These are phyloP conservation scores for Ceratobasidium papillatum DNA, from an alignment of 1,284 basidiomycete genomes.

Conservation along the genomic window DNA sequence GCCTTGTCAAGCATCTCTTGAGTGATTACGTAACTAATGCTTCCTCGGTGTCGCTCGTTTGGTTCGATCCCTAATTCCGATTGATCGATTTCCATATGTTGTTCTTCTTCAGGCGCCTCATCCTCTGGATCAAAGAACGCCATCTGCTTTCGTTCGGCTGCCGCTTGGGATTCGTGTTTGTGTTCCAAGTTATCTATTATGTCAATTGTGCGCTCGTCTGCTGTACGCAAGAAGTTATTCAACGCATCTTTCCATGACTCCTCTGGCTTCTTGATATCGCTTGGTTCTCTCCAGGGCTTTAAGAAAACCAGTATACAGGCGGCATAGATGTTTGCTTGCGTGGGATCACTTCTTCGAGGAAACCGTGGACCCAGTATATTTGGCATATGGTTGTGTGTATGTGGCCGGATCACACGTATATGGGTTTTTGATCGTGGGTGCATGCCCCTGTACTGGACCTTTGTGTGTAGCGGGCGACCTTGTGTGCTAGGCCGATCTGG, in stretches of 20 bases:
- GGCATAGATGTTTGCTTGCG: background rate
- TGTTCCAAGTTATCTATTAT: background rate
- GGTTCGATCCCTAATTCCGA: background rate
- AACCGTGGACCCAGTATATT: conserved; percentile 27
- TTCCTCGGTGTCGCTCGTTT: background rate
- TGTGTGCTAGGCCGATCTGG: background rate
- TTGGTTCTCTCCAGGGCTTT: conserved; percentile 17
- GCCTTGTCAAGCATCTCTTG: background rate
- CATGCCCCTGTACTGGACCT: background rate
- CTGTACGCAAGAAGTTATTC: background rate
- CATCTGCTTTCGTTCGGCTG: background rate
- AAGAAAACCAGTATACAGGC: conserved; percentile 9
- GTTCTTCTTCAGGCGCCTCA: background rate
- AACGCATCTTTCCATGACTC: conserved; percentile 18
- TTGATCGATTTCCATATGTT: background rate
- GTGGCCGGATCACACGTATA: background rate
- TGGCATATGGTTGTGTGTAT: conserved; percentile 13
- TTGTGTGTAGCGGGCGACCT: background rate
- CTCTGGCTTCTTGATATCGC: background rate
- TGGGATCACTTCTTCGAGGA: conserved; percentile 12
- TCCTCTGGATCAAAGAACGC: background rate
- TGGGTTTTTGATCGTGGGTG: conserved; percentile 2
- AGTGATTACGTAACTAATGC: background rate
- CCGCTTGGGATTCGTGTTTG: background rate
- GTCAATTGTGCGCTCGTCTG: background rate